Conservation (phyloP, 192 early-diverging fungal genomes). For the Cladochytrium replicatum region DNA sequence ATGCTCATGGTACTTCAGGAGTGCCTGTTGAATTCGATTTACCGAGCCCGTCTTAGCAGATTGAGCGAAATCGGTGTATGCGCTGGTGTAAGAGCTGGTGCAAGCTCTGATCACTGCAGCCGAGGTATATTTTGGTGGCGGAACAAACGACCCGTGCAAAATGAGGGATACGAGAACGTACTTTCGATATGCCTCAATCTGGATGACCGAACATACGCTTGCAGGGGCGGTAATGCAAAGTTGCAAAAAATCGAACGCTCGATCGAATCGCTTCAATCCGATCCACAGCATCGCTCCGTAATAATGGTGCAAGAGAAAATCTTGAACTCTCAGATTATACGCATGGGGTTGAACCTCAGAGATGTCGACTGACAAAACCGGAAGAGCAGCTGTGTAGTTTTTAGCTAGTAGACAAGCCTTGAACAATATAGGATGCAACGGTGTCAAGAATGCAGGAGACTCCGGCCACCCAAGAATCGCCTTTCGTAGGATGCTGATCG, state of each 20-base stretch:
- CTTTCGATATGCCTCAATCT: constrained; percentile 67
- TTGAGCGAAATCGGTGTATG: constrained; percentile 50
- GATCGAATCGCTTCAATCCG: constrained; percentile 50
- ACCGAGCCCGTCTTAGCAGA: constrained; percentile 45
- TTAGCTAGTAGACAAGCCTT: constrained; percentile 23
- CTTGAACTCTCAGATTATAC: constrained; percentile 25
- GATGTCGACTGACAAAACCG: constrained; percentile 11
- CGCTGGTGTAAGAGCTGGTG: constrained; percentile 15
- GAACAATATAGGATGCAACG: constrained; percentile 17
- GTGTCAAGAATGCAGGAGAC: constrained; percentile 14
- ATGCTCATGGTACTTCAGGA: constrained; percentile 21
- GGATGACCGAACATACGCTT: constrained; percentile 50
- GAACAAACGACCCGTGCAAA: constrained; percentile 36
- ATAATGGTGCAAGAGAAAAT: constrained; percentile 67
- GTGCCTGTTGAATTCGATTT: constrained; percentile 28
- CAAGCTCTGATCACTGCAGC: constrained; percentile 30
- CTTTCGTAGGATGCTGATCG: constrained; percentile 3
- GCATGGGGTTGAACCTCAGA: constrained; percentile 10
- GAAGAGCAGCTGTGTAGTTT: constrained; percentile 14
- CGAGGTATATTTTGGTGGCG: constrained; percentile 5
- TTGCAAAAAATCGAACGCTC: constrained; percentile 50
- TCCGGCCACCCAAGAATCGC: neutral
- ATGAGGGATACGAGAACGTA: constrained; percentile 55
- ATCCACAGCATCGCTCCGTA: constrained; percentile 67
- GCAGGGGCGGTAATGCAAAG: constrained; percentile 58